Evolutionary conservation across 2,329 filamentous ascomycete genomes (phyloP), one percentile per base, ranked within the genome.

Genomic region (Didymella pinodella): DNA sequence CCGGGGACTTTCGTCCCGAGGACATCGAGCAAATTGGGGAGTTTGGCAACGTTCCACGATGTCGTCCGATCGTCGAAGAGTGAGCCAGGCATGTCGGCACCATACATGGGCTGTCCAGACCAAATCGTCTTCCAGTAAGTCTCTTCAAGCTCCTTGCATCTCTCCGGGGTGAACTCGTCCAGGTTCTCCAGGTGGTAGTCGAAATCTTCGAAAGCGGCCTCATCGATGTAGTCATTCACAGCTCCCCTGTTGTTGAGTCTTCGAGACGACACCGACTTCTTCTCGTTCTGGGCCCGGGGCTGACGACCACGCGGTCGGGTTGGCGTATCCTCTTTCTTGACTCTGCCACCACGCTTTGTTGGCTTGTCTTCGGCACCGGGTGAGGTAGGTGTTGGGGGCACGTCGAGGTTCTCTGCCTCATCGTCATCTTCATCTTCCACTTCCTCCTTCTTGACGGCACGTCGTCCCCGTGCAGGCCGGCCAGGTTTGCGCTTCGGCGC

Each of bases 101-200:
- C 95, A 69, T 99, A 99, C 76, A 99, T 86, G 0, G 95, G 95
- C 56, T 92, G 89, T 46, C 94, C 96, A 78, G 96, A 99, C 22
- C 93, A 97, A 62, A 99, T 84, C 0, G 92, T 97, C 79, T 96
- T 97, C 95, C 95, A 99, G 79, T 99, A 99, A 43, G 89, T 90
- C 52, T 92, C 90, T 78, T 99, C 95, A 6, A 99, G 84, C 74
- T 99, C 95, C 67, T 96, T 92, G 74, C 95, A 98, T 59, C 96
- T 86, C 76, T 98, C 94, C 0, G 90, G 85, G 0, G 93, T 96
- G 74, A 90, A 99, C 53, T 98, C 92, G 6, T 93, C 91, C 31
- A 92, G 85, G 65, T 86, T 84, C 46, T 94, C 88, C 78, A 97
- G 90, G 48, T 87, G 88, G 75, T 98, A 98, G 74, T 98, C 90